A percentile compares a stretch with the other conserved stretches of the same genome.
These are phyloP conservation scores for Gossypium gossypioides DNA, from an alignment of 441 rosid genomes.

Conservation along the genomic window DNA sequence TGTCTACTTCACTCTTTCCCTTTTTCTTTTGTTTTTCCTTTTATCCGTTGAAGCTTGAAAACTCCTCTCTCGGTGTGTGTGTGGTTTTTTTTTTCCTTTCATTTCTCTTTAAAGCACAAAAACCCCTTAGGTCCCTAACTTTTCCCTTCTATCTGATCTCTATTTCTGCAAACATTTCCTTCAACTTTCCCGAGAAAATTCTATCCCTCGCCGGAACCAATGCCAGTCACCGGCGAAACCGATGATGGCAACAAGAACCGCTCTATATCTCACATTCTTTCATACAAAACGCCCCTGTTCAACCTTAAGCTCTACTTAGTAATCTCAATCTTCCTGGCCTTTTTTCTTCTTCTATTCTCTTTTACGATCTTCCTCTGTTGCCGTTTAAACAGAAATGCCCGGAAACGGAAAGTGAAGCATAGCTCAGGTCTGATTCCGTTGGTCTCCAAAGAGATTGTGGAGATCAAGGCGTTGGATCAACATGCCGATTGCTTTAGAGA, in stretches of 20 bases:
- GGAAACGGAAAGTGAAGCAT: slow-evolving; percentile 46
- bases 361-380: slow-evolving; percentile 43
- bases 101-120: neutral
- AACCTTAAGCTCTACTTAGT: slow-evolving; percentile 49
- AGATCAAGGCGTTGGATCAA: slow-evolving; percentile 41
- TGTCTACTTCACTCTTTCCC: slow-evolving; percentile 5
- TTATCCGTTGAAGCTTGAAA: slow-evolving; percentile 16
- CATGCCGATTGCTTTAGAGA: slow-evolving; percentile 16
- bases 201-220: slow-evolving; percentile 20
- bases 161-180: neutral
- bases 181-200: slow-evolving; percentile 12
- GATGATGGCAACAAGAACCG: neutral
- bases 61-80: neutral
- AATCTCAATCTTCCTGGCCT: slow-evolving; percentile 34
- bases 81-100: too few relatives aligned
- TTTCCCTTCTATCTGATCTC: slow-evolving; percentile 4
- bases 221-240: slow-evolving; percentile 33
- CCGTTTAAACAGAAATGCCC: slow-evolving; percentile 33
- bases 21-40: neutral
- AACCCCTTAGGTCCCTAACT: neutral
- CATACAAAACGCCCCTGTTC: slow-evolving; percentile 38
- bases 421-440: slow-evolving; percentile 63
- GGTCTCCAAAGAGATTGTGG: slow-evolving; percentile 57
- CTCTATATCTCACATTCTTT: slow-evolving; percentile 24
- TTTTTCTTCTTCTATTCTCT: slow-evolving; percentile 26